Evolutionary conservation across 129 eudicot genomes (phyloP).

Genomic region (Erigeron canadensis): DNA sequence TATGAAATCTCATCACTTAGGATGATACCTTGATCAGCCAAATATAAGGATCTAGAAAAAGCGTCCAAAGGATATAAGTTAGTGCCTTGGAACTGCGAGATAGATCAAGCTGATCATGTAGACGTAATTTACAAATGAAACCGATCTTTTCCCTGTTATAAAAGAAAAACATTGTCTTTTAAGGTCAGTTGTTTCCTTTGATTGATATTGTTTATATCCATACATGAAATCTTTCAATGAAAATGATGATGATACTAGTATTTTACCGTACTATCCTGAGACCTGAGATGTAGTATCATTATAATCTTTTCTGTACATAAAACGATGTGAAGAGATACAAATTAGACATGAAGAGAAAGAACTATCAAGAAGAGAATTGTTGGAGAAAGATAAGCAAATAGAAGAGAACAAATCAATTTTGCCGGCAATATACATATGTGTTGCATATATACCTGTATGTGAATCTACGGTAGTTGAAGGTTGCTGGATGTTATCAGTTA

Average conservation of each 20-base stretch:
- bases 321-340: slow-evolving; percentile 14
- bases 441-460: neutral
- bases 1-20: neutral
- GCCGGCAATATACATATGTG: neutral
- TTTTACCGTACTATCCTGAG: slow-evolving; percentile 20
- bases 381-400: neutral
- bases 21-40: too few relatives aligned
- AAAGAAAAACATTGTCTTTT: neutral
- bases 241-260: slow-evolving; percentile 16
- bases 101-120: slow-evolving; percentile 32
- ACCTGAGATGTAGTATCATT: slow-evolving; percentile 34
- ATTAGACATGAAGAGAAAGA: neutral
- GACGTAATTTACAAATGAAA: slow-evolving; percentile 29
- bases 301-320: slow-evolving; percentile 54
- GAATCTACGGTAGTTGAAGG: slow-evolving; percentile 27
- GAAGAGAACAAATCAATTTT: neutral
- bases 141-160: slow-evolving; percentile 38
- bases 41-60: neutral
- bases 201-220: too few relatives aligned
- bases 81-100: slow-evolving; percentile 21
- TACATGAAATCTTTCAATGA: neutral
- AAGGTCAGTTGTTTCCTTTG: neutral
- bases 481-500: slow-evolving; percentile 21
- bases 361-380: too few relatives aligned
- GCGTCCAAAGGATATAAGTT: neutral